Conservation (phyloP, 2,329 filamentous ascomycete species). For the Amesomyces nigricolor region DNA sequence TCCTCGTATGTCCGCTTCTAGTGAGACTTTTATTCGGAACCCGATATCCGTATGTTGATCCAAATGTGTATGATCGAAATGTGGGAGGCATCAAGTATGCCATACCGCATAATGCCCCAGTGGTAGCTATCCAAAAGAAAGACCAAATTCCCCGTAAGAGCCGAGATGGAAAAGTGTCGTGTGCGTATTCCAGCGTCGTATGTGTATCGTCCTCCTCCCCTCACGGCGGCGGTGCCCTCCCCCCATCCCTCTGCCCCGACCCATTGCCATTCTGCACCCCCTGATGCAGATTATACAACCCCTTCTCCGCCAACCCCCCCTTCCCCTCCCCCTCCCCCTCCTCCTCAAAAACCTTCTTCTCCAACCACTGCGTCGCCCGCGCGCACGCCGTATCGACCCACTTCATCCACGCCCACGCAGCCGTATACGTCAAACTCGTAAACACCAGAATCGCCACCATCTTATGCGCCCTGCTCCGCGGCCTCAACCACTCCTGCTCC, state of each 20-base stretch:
- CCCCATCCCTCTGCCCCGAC: constrained; percentile 3
- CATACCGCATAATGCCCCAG: not conserved
- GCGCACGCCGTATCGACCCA: constrained; percentile 48
- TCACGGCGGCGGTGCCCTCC: constrained; percentile 2
- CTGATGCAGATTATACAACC: constrained; percentile 15
- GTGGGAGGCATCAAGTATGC: not conserved
- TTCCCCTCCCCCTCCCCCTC: constrained; percentile 29
- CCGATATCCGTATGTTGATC: too few relatives aligned
- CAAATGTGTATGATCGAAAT: too few relatives aligned
- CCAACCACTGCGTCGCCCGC: constrained; percentile 41
- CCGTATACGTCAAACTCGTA: constrained; percentile 41
- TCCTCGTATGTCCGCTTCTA: too few relatives aligned
- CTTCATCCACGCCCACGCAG: constrained; percentile 45
- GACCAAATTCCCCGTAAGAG: too few relatives aligned
- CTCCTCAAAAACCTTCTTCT: constrained; percentile 42
- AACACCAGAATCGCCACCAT: constrained; percentile 42
- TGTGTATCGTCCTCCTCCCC: not conserved
- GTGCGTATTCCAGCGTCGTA: not conserved
- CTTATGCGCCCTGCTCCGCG: constrained; percentile 34
- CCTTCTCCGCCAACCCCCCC: constrained; percentile 25
- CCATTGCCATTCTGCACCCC: constrained; percentile 19
- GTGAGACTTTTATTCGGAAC: too few relatives aligned
- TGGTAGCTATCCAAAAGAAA: not conserved
- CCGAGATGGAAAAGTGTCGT: not conserved
- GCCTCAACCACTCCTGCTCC: constrained; percentile 38